Conservation (phyloP, 1,284 basidiomycete genomes). For the Ustilago vetiveriae region DNA sequence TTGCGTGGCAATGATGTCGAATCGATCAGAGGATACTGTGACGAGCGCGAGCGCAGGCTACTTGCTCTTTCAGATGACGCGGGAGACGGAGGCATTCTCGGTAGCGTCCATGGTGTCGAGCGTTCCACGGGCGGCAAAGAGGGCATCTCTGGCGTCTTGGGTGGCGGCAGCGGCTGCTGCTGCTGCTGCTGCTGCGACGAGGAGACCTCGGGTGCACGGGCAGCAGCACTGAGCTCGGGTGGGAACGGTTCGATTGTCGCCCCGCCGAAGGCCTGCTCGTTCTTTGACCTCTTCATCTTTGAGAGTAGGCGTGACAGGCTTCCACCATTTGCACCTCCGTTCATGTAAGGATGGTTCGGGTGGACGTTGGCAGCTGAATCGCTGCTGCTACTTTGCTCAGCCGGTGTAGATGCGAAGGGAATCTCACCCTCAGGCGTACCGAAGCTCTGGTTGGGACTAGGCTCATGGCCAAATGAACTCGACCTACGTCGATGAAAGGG, state of each 20-base stretch:
- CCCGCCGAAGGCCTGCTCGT: constrained; percentile 28
- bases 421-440: constrained; percentile 7
- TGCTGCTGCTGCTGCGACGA: neutral
- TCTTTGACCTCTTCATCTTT: constrained; percentile 41
- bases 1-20: constrained; percentile 31
- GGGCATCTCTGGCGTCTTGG: constrained; percentile 16
- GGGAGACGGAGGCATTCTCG: constrained; percentile 21
- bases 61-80: constrained; percentile 12
- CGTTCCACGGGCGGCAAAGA: constrained; percentile 12
- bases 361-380: constrained; percentile 9
- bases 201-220: constrained; percentile 3
- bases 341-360: constrained; percentile 39
- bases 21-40: constrained; percentile 36
- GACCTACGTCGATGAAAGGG: constrained; percentile 46
- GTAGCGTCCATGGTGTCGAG: constrained; percentile 18
- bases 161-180: neutral
- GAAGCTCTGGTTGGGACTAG: constrained; percentile 14
- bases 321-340: constrained; percentile 28
- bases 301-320: constrained; percentile 48
- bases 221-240: constrained; percentile 17
- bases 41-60: constrained; percentile 30
- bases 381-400: constrained; percentile 5
- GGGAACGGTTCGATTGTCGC: constrained; percentile 48
- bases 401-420: neutral
- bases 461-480: constrained; percentile 56